Evolutionary conservation across 1,139 yeast species (phyloP), one percentile per base, ranked within the genome.

Genomic region (Protomyces macrosporus): DNA sequence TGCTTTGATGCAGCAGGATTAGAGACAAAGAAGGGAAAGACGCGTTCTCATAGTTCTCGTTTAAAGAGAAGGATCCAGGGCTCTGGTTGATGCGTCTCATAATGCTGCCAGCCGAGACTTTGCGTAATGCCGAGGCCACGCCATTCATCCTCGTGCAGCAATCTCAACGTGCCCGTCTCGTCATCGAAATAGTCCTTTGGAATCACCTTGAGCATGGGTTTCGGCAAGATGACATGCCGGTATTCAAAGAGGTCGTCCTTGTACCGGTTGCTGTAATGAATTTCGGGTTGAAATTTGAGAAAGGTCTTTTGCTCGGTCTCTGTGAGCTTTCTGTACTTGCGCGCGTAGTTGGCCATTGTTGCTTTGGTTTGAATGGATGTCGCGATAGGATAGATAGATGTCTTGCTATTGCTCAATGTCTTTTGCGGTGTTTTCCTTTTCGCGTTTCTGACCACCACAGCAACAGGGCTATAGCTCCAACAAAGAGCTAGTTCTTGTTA

Each of bases 51-150:
- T 42, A 42, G 48, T 23, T 51, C 55, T 16, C 66, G 64, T 73
- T 91, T 93, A 79, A 95, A 95, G 68, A 95, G 80, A 68, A 95
- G 78, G 67, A 95, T 93, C 74, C 95, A 98, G 35, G 99, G 99
- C 75, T 95, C 99, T 42, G 98, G 99, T 0, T 97, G 87, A 75
- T 95, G 99, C 60, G 97, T 91, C 73, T 93, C 99, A 74, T 93
- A 95, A 75, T 95, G 98, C 60, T 83, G 95, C 99, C 99, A 95
- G 0, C 99, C 99, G 67, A 95, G 80, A 55, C 96, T 88, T 66
- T 93, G 99, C 9, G 98, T 95, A 71, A 95, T 90, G 3, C 99
- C 99, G 65, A 95, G 79, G 1, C 98, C 98, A 75, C 99, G 82
- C 99, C 99, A 95, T 76, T 95, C 99, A 70, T 93, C 98, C 75